Conservation (phyloP, 1,284 basidiomycete species). For the Ganoderma lingzhi region DNA sequence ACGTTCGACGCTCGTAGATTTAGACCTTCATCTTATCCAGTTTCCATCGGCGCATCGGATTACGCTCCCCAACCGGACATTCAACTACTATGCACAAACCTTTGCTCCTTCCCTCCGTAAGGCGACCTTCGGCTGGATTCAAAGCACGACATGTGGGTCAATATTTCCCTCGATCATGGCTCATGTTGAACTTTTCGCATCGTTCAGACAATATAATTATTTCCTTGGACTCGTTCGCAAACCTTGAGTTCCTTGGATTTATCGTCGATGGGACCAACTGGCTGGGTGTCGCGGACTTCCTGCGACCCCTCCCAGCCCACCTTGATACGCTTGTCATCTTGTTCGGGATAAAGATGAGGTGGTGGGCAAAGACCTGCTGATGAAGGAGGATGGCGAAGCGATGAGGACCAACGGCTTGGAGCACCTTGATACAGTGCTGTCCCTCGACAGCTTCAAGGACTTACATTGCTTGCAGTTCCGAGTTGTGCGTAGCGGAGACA, state of each 20-base stretch:
- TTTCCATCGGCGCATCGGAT: neutral
- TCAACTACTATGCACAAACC: neutral
- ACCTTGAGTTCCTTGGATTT: neutral
- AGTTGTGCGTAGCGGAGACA: neutral
- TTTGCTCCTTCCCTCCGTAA: neutral
- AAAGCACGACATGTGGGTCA: neutral
- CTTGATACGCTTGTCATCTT: neutral
- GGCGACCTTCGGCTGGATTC: neutral
- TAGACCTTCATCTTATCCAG: neutral
- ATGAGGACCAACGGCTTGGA: neutral
- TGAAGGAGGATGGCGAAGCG: neutral
- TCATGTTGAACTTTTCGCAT: too few relatives aligned
- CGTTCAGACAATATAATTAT: neutral
- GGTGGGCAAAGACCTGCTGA: neutral
- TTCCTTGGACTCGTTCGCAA: neutral
- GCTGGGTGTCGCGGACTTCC: neutral
- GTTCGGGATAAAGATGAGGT: neutral
- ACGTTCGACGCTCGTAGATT: neutral
- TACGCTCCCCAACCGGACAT: neutral
- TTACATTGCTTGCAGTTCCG: neutral
- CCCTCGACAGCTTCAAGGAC: neutral
- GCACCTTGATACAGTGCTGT: neutral
- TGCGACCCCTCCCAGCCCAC: neutral
- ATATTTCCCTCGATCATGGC: neutral
- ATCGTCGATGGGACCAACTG: neutral